Conservation (phyloP, 352 stramenopile genomes). For the Phytophthora boehmeriae region DNA sequence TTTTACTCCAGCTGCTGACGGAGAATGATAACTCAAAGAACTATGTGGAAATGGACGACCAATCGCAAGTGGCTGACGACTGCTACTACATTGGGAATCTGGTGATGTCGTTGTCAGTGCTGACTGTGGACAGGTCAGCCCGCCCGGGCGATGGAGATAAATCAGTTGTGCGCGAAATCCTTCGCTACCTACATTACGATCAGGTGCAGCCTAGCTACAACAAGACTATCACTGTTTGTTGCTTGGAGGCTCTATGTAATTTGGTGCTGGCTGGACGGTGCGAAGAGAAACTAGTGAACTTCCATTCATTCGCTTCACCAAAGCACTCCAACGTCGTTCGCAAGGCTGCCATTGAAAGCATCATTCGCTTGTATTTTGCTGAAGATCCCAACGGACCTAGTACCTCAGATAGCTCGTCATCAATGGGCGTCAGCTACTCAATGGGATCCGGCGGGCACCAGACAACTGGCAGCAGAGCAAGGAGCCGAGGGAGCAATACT, state of each 20-base stretch:
- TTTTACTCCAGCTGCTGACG: constrained; percentile 81
- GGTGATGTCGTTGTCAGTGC: constrained; percentile 71
- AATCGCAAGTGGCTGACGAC: constrained; percentile 84
- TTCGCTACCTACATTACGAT: constrained; percentile 85
- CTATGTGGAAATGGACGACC: constrained; percentile 88
- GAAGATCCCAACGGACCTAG: constrained; percentile 63
- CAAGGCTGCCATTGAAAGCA: constrained; percentile 85
- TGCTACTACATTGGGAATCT: constrained; percentile 87
- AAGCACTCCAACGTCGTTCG: constrained; percentile 78
- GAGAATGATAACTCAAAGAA: constrained; percentile 92
- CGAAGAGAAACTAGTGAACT: constrained; percentile 71
- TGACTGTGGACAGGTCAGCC: constrained; percentile 66
- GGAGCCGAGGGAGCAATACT: constrained; percentile 1
- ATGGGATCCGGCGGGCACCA: constrained; percentile 11
- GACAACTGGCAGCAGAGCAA: constrained; percentile 20
- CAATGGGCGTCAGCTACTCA: constrained; percentile 21
- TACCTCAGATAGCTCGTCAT: constrained; percentile 13
- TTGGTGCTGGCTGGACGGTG: constrained; percentile 70
- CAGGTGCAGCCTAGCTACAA: constrained; percentile 84
- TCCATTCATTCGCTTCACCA: constrained; percentile 73
- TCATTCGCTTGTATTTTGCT: constrained; percentile 83
- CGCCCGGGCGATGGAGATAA: constrained; percentile 48
- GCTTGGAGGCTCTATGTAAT: constrained; percentile 82
- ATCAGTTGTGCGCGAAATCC: constrained; percentile 70
- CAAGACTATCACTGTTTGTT: constrained; percentile 84